A percentile compares a stretch with the other conserved stretches of the same genome.
Conservation (phyloP, 2,329 filamentous ascomycete species). For the Nigrograna mackinnonii region DNA sequence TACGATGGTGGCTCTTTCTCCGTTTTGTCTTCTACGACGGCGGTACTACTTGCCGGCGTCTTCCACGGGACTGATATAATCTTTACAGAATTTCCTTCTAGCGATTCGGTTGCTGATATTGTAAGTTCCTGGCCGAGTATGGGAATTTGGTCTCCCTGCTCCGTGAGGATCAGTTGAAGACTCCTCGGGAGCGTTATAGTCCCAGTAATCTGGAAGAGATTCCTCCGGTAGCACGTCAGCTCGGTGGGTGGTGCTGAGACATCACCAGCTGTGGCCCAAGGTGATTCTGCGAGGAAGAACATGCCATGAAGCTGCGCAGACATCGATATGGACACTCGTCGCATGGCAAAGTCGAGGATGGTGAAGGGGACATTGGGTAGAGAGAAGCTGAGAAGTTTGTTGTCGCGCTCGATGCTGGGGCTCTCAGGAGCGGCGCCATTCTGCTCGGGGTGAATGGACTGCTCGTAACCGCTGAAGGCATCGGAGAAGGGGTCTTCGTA, state of each 20-base stretch:
- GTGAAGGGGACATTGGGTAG: conserved; percentile 56
- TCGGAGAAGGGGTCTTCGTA: conserved; percentile 58
- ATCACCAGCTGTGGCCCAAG: conserved; percentile 63
- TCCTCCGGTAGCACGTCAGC: conserved; percentile 92
- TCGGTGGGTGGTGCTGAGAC: conserved; percentile 67
- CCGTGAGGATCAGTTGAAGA: conserved; percentile 78
- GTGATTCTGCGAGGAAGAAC: conserved; percentile 85
- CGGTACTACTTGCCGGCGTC: conserved; percentile 80
- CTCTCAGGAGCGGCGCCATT: conserved; percentile 50
- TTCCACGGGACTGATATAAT: conserved; percentile 99
- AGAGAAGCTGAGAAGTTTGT: conserved; percentile 58
- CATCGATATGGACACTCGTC: conserved; percentile 67
- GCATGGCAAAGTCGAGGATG: conserved; percentile 68
- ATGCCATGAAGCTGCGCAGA: conserved; percentile 82
- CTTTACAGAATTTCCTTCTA: conserved; percentile 88
- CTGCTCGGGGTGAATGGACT: conserved; percentile 49
- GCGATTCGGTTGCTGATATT: conserved; percentile 91
- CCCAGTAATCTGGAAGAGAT: conserved; percentile 94
- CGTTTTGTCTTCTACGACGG: conserved; percentile 66
- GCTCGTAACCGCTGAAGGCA: conserved; percentile 53
- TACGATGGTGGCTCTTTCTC: conserved; percentile 89
- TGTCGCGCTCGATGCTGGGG: conserved; percentile 65
- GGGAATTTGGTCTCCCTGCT: conserved; percentile 81
- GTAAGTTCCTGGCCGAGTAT: conserved; percentile 83
- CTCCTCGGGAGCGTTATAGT: conserved; percentile 80